These are phyloP conservation scores for Fusarium lateritium DNA, from an alignment of 2,329 filamentous ascomycete genomes.

Conservation along the genomic window DNA sequence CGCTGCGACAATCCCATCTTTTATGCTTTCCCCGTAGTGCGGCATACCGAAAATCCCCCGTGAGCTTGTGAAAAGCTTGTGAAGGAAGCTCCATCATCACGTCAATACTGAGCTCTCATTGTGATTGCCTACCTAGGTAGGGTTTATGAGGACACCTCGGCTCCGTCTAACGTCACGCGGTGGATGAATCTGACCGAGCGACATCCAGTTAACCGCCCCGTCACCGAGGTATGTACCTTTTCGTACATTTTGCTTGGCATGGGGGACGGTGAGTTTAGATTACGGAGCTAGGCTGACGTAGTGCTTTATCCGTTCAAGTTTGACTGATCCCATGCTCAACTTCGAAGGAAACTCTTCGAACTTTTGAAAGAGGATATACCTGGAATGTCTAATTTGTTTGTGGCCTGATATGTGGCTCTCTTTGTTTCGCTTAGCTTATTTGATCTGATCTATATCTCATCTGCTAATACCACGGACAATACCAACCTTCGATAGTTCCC, in stretches of 20 bases:
- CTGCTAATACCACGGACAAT: conserved; percentile 12
- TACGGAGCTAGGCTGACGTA: conserved; percentile 37
- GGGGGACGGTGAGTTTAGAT: conserved; percentile 16
- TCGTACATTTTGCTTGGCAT: conserved; percentile 36
- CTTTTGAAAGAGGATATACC: conserved; percentile 1
- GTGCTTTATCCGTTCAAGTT: conserved; percentile 22
- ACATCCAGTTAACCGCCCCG: conserved; percentile 9
- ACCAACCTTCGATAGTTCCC: not conserved
- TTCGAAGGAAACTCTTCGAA: not conserved
- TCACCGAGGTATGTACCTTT: conserved; percentile 39
- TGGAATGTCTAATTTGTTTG: not conserved
- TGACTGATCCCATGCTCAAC: conserved; percentile 23
- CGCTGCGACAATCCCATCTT: conserved; percentile 30
- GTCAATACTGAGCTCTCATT: conserved; percentile 29
- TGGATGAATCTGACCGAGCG: conserved; percentile 34
- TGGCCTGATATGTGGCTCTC: conserved; percentile 18
- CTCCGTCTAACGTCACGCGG: conserved; percentile 37
- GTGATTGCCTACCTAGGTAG: conserved; percentile 26
- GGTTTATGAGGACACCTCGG: conserved; percentile 30
- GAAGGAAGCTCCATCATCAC: conserved; percentile 28
- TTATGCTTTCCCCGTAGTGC: conserved; percentile 34
- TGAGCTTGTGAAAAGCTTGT: conserved; percentile 44
- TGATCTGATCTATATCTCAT: conserved; percentile 47
- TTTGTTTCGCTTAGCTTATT: conserved; percentile 16
- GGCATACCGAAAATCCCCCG: conserved; percentile 35